Evolutionary conservation across 352 stramenopile species (phyloP), one percentile per base, ranked within the genome.

Genomic region (Phytophthora constricta): DNA sequence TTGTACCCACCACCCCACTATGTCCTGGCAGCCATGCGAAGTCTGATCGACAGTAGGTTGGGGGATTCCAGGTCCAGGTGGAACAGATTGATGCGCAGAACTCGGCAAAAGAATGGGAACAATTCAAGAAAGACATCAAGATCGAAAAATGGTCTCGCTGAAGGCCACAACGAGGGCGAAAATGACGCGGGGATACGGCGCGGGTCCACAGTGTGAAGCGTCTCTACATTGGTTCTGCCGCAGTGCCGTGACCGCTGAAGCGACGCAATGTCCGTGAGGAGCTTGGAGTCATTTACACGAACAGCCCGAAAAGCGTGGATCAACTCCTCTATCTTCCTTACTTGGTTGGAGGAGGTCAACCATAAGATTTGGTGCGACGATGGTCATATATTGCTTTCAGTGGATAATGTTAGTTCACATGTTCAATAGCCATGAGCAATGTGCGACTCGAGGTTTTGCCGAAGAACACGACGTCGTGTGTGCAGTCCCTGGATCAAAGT

Each of bases 371-470:
- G 28, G 11, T 2, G 9, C 13, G 4, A 14, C 5, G 49, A 7
- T 11, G 23, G 49, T 22, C n/a, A 41, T 3, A 43, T 57, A 11
- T 22, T 58, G 27, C 33, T 58, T 13, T 41, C 46, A 9, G 51
- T 58, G 0, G 51, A 48, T 34, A 58, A 58, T 27, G 49, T 57
- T 5, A 28, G 27, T 16, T 45, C 49, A 3, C 49, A 57, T 11
- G 31, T 45, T 10, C 34, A 14, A 19, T 20, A 3, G 16, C 9
- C 22, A 23, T 59, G 4, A 49, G 31, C 7, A 48, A 59, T 16
- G 34, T 59, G 2, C 19, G 52, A 4, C 52, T 49, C 8, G 33
- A 50, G 14, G 31, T 41, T 27, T 37, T 59, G 14, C 52, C 37
- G 5, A 49, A 50, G 34, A 50, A 59, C 37, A 58, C 50, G 7